Base-by-base conservation (phyloP, 176 grass and related monocot species). In the Areca catechu region DNA sequence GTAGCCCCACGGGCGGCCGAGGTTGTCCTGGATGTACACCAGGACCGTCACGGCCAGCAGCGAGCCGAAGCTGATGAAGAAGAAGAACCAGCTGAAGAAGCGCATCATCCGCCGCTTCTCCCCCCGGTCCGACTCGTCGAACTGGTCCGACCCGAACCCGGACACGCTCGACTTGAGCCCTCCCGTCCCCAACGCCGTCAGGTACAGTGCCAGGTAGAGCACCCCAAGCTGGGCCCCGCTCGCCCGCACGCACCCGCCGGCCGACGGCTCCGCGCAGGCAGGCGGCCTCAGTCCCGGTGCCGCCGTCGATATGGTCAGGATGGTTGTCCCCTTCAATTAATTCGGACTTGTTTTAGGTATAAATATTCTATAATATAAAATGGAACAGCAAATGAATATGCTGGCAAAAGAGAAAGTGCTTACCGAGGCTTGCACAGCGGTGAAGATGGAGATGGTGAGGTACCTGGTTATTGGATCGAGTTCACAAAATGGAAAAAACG, bases 141-240 rank as follows among this genome's bases (percentile, higher is more conserved):
- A 67, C 65, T 67, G 65, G 51, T 67, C 65, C n/a, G 65, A 67
- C 10, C 65, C 65, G 51, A 67, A 67, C n/a, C 65, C 65, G 50
- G 65, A 67, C 17, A 67, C 65, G 51, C 65, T 67, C 17, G 65
- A 67, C 25, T 67, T 67, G 65, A 67, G 51, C 18, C 65, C 65
- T 4, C 65, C 65, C 16, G 65, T 67, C 25, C 65, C 65, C n/a
- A 67, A 50, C 4, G 65, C 65, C 49, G 65, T 67, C 51, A 67
- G 65, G 51, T 67, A 67, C 9, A 67, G 51, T 5, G 24, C 65
- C 18, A 67, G 65, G 65, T 67, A 67, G 18, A 67, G 65, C 65
- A 67, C 65, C 20, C 65, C 65, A 4, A 67, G 24, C 65, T 67
- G 65, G 51, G 27, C 3, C 4, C 65, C 65, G 27, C 19, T 54